A percentile compares a stretch with the other conserved stretches of the same genome.
phyloP scores from a whole-genome alignment of 2,329 filamentous ascomycete genomes.

The Tricladium varicosporioides region DNA sequence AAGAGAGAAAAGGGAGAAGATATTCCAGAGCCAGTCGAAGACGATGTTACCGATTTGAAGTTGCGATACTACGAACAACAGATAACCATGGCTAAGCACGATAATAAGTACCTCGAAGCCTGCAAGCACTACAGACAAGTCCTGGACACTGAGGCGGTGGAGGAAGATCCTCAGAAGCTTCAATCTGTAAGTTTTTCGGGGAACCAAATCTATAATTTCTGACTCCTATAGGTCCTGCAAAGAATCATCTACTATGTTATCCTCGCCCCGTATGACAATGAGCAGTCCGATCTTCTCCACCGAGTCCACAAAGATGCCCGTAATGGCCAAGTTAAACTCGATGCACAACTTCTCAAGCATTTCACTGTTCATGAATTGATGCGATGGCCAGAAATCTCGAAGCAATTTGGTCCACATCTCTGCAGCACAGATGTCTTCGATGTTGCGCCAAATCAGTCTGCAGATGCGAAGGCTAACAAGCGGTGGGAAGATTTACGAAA shows the following conservation, averaged over 20 bases:
- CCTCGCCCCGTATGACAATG: slow-evolving; percentile 94
- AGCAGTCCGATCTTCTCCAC: slow-evolving; percentile 95
- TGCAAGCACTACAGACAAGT: slow-evolving; percentile 99
- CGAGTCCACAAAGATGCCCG: slow-evolving; percentile 84
- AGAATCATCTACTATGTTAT: slow-evolving; percentile 98
- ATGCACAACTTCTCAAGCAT: slow-evolving; percentile 84
- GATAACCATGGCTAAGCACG: slow-evolving; percentile 92
- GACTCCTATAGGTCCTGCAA: slow-evolving; percentile 69
- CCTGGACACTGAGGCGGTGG: slow-evolving; percentile 90
- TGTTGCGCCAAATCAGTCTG: slow-evolving; percentile 58
- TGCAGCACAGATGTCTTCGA: slow-evolving; percentile 90
- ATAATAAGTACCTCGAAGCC: slow-evolving; percentile 93
- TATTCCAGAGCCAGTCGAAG: slow-evolving; percentile 72
- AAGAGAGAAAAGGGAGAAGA: slow-evolving; percentile 78
- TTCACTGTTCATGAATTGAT: slow-evolving; percentile 97
- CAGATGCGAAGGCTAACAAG: slow-evolving; percentile 76
- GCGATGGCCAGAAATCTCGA: slow-evolving; percentile 93
- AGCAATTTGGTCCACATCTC: slow-evolving; percentile 85
- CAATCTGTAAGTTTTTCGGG: slow-evolving; percentile 64
- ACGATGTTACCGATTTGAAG: slow-evolving; percentile 96
- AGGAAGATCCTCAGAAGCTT: slow-evolving; percentile 83
- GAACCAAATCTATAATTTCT: slow-evolving; percentile 6
- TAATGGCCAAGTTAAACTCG: slow-evolving; percentile 72
- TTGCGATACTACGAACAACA: slow-evolving; percentile 96
- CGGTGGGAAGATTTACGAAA: slow-evolving; percentile 95